Base-by-base conservation (phyloP, 768 basidiomycete species). In the Tricholoma matsutake region DNA sequence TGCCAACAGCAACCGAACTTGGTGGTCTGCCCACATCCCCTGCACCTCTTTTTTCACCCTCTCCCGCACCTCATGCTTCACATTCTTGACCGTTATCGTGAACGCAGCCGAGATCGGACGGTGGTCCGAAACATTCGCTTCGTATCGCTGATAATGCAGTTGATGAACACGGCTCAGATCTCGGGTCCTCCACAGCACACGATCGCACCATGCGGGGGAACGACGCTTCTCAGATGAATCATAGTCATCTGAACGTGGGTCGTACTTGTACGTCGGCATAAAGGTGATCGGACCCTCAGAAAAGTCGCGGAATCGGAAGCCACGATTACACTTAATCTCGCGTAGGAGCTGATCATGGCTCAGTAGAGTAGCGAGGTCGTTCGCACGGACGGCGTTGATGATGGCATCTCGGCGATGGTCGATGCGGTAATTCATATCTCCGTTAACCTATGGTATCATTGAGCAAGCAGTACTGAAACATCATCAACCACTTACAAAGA, bases 351-450 rank as follows among this genome's bases (percentile, higher is more conserved):
- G 94, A 74, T 99, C 96, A 70, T 96, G 88, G 16, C 78, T 67
- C 22, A 88, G 72, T 7, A 99, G 83, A 34, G 75, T 76, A 2
- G 81, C 75, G 18, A 86, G 75, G 53, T 96, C 89, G 34, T 84
- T 83, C 0, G 85, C 76, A n/a, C 85, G 78, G 56, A 96, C 80
- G 31, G 87, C 83, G 0, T 87, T 76, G 52, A 94, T 75, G 65
- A 96, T 92, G 34, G 84, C 80, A 22, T 98, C 96, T 25, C 96
- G 83, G 1, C 94, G 86, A 67, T 91, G 88, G 73, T 98, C 96
- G 65, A 98, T 96, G 47, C 96, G 94, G 71, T 98, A 99, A 75
- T 99, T 99, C 76, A 99, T 82, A 73, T 98, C 96, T 0, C 96
- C 96, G 62, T 89, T 93, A 53, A 96, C 73, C 92, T 94, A 60